Conservation (phyloP, 78 protist species). For the Dictyostelium firmibasis region DNA sequence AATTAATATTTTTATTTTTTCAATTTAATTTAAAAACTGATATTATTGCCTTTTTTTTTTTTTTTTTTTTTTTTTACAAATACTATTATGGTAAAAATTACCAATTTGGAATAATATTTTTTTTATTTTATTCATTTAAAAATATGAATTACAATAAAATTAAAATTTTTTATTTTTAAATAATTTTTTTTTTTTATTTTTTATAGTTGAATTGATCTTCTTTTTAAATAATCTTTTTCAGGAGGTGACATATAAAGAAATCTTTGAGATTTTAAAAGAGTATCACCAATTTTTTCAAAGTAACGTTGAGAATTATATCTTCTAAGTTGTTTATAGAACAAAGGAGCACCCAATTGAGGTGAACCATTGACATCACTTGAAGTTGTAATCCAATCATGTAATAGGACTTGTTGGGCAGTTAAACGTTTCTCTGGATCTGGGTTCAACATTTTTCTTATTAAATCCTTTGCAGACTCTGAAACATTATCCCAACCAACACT, state of each 20-base stretch:
- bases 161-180: not conserved
- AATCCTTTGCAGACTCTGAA: slow-evolving; percentile 60
- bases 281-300: slow-evolving; percentile 46
- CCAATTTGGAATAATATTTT: no score
- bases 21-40: no score
- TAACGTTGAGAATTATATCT: slow-evolving; percentile 54
- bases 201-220: slow-evolving; percentile 7
- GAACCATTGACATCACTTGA: not conserved
- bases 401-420: slow-evolving; percentile 25
- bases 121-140: no score
- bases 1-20: no score
- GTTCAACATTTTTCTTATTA: slow-evolving; percentile 42
- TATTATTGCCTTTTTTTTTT: no score
- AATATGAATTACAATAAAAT: no score
- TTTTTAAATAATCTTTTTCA: not conserved
- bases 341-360: slow-evolving; percentile 34
- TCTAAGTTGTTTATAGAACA: slow-evolving; percentile 29
- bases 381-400: slow-evolving; percentile 63
- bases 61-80: no score
- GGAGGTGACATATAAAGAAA: slow-evolving; percentile 1
- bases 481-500: slow-evolving; percentile 22
- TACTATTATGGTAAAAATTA: no score
- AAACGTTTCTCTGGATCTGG: slow-evolving; percentile 44
- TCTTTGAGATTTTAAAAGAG: slow-evolving; percentile 53
- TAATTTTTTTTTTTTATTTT: not conserved